Evolutionary conservation across 768 basidiomycete genomes (phyloP).

Genomic region (Pleurotus eryngii): DNA sequence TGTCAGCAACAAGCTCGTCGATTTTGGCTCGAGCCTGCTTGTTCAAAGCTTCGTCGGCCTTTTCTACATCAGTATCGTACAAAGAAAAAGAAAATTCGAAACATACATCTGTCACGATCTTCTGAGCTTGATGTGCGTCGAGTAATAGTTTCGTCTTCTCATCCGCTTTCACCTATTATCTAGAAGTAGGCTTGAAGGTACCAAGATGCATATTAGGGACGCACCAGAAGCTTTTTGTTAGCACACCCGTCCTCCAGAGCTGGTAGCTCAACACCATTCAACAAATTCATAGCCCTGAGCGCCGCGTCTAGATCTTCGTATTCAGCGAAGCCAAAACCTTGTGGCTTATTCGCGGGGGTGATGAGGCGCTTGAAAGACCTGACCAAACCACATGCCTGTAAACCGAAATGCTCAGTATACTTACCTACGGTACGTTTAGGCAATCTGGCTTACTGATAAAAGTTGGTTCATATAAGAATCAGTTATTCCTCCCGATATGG

Average conservation of each 20-base stretch:
- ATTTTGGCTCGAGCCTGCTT: slow-evolving; percentile 65
- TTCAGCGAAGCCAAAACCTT: slow-evolving; percentile 97
- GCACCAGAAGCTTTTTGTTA: slow-evolving; percentile 59
- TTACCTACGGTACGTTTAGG: background rate
- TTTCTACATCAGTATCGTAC: background rate
- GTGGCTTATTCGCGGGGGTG: slow-evolving; percentile 89
- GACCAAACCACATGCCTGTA: slow-evolving; percentile 84
- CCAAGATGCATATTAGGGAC: slow-evolving; percentile 39
- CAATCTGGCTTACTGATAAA: slow-evolving; percentile 53
- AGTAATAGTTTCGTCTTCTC: slow-evolving; percentile 89
- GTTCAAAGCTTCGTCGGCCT: slow-evolving; percentile 71
- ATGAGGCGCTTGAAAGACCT: slow-evolving; percentile 90
- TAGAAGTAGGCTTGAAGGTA: slow-evolving; percentile 44
- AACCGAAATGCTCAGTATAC: background rate
- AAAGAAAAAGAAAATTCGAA: background rate
- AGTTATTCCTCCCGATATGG: slow-evolving; percentile 90
- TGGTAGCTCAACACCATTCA: slow-evolving; percentile 50
- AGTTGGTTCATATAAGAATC: slow-evolving; percentile 79
- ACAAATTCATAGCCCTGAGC: slow-evolving; percentile 56
- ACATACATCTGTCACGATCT: slow-evolving; percentile 81
- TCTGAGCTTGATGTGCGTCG: slow-evolving; percentile 78
- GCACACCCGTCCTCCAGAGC: slow-evolving; percentile 50
- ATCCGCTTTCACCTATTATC: slow-evolving; percentile 83
- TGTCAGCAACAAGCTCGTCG: slow-evolving; percentile 63
- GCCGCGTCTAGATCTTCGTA: slow-evolving; percentile 93